Percentiles rank a stretch among this genome's conserved stretches.
Evolutionary conservation across 306 rosid genomes (phyloP).

Genomic region (Quercus variabilis): DNA sequence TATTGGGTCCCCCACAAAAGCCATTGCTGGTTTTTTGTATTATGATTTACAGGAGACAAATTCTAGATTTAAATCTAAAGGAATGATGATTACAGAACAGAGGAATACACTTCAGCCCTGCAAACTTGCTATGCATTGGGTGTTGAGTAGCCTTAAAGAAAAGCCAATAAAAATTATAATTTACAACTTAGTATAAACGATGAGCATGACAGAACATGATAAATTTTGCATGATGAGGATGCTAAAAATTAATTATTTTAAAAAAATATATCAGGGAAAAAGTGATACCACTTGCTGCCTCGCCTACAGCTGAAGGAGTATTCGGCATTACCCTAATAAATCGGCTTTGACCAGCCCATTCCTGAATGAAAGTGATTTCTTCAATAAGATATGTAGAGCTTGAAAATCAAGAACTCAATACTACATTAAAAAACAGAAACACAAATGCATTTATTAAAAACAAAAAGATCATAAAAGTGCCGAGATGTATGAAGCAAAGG

Average conservation of each 20-base stretch:
- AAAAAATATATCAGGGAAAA: not conserved
- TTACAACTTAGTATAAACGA: not conserved
- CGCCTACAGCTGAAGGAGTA: constrained; percentile 74
- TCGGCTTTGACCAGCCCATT: constrained; percentile 72
- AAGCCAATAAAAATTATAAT: not conserved
- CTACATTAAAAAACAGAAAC: not conserved
- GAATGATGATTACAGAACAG: not conserved
- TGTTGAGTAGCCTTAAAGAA: not conserved
- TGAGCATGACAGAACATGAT: not conserved
- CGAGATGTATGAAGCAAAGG: not conserved
- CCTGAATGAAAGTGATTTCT: constrained; percentile 36
- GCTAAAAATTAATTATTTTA: not conserved
- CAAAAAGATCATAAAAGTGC: not conserved
- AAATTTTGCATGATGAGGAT: not conserved
- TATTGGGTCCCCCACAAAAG: not conserved
- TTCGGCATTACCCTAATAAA: constrained; percentile 82
- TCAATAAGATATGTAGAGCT: not conserved
- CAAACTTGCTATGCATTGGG: not conserved
- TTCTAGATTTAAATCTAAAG: not conserved
- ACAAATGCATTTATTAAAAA: not conserved
- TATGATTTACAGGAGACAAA: not conserved
- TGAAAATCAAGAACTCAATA: not conserved
- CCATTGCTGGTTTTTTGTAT: not conserved
- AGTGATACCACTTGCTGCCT: constrained; percentile 75
- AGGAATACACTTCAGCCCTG: not conserved